Percentiles rank a stretch among this genome's conserved stretches.
Evolutionary conservation across 2,329 filamentous ascomycete species (phyloP).

Genomic region (Chaetoscypha palmicola): DNA sequence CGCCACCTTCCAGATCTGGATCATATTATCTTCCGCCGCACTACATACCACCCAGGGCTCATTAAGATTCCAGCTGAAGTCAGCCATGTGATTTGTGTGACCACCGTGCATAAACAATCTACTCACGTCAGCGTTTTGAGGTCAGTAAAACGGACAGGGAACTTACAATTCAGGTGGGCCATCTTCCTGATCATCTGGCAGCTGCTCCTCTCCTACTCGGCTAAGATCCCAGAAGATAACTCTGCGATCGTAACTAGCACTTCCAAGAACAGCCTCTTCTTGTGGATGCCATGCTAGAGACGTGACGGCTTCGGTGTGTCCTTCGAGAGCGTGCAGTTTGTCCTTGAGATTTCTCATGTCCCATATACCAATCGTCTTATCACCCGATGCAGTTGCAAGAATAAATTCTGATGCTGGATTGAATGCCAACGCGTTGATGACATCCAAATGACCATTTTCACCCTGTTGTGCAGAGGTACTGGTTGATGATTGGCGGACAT

Average conservation of each 20-base stretch:
- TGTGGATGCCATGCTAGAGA: slow-evolving; percentile 92
- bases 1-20: slow-evolving; percentile 89
- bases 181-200: slow-evolving; percentile 89
- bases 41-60: slow-evolving; percentile 96
- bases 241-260: slow-evolving; percentile 84
- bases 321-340: slow-evolving; percentile 83
- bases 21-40: slow-evolving; percentile 90
- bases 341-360: slow-evolving; percentile 86
- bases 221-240: slow-evolving; percentile 97
- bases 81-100: slow-evolving; percentile 91
- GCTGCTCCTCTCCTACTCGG: slow-evolving; percentile 86
- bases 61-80: slow-evolving; percentile 97
- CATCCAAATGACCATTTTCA: slow-evolving; percentile 78
- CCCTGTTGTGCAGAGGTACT: slow-evolving; percentile 63
- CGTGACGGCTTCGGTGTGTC: slow-evolving; percentile 83
- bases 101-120: slow-evolving; percentile 98
- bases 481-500: slow-evolving; percentile 64
- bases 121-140: slow-evolving; percentile 7
- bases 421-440: slow-evolving; percentile 93
- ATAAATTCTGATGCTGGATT: slow-evolving; percentile 87
- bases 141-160: background rate
- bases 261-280: slow-evolving; percentile 81
- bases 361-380: slow-evolving; percentile 94
- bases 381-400: slow-evolving; percentile 86
- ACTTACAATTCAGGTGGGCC: slow-evolving; percentile 88